phyloP scores from a whole-genome alignment of 495 filamentous ascomycete species.

The Thermochaetoides thermophila region DNA sequence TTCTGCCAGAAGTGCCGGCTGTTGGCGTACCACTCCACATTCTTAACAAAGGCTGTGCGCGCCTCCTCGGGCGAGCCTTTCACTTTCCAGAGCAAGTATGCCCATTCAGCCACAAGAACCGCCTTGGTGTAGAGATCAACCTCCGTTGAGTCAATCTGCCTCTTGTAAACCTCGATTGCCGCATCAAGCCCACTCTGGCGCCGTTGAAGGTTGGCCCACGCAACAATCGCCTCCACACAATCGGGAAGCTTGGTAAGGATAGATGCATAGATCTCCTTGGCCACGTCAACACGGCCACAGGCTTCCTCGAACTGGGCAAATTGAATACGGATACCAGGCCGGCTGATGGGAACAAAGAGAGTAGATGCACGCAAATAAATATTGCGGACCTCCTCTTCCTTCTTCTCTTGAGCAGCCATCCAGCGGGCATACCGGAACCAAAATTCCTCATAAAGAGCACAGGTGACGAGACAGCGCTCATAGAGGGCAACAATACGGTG shows the following conservation, averaged over 20 bases:
- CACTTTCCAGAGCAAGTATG: conserved; percentile 76
- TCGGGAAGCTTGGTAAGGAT: conserved; percentile 53
- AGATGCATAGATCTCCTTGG: conserved; percentile 68
- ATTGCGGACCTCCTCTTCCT: conserved; percentile 82
- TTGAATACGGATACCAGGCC: conserved; percentile 67
- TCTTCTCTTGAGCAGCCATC: conserved; percentile 72
- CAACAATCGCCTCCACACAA: conserved; percentile 75
- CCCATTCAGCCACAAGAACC: conserved; percentile 80
- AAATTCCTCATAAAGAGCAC: conserved; percentile 91
- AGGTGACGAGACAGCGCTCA: conserved; percentile 83
- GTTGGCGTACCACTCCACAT: conserved; percentile 73
- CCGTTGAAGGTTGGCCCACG: conserved; percentile 76
- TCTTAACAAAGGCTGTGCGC: conserved; percentile 67
- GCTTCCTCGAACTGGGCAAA: conserved; percentile 94
- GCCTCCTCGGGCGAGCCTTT: conserved; percentile 77
- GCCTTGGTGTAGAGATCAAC: conserved; percentile 73
- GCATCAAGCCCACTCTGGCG: conserved; percentile 74
- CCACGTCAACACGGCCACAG: conserved; percentile 56
- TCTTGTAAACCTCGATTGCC: conserved; percentile 74
- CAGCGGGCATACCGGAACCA: conserved; percentile 96
- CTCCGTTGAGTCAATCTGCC: conserved; percentile 54
- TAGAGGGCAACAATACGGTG: conserved; percentile 68
- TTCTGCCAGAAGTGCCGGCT: conserved; percentile 85
- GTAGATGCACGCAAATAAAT: conserved; percentile 82
- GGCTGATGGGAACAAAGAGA: conserved; percentile 70